Evolutionary conservation across 306 rosid genomes (phyloP).

Genomic region (Gillenia trifoliata): DNA sequence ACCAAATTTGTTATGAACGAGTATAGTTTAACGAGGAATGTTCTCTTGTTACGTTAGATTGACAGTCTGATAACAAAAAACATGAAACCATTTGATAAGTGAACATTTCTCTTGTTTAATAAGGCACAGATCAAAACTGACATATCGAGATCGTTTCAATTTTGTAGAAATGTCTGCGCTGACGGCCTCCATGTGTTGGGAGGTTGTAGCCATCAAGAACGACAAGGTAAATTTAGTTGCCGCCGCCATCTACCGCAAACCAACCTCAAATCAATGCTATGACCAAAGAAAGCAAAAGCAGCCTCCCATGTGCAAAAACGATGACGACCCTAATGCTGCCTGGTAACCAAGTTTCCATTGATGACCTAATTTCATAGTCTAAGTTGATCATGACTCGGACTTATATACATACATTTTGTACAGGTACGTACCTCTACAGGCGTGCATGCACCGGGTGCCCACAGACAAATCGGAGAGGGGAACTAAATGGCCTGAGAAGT

Average conservation of each 20-base stretch:
- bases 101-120: too few relatives aligned
- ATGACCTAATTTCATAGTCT: not conserved
- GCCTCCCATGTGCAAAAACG: constrained; percentile 76
- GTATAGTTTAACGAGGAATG: not conserved
- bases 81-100: not conserved
- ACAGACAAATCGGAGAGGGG: constrained; percentile 53
- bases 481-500: constrained; percentile 60
- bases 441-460: constrained; percentile 77
- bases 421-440: constrained; percentile 85
- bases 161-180: constrained; percentile 63
- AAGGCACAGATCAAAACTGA: not conserved
- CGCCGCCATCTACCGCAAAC: constrained; percentile 80
- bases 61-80: not conserved
- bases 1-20: not conserved
- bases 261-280: constrained; percentile 70
- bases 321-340: constrained; percentile 87
- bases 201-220: constrained; percentile 72
- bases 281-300: constrained; percentile 51
- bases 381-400: not conserved
- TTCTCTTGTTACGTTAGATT: not conserved
- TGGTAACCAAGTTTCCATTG: constrained; percentile 35
- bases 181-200: constrained; percentile 85
- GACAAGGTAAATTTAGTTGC: constrained; percentile 55
- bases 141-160: not conserved
- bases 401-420: not conserved